Evolutionary conservation across 139 green algal species (phyloP).

Genomic region (Chlorella sp.): DNA sequence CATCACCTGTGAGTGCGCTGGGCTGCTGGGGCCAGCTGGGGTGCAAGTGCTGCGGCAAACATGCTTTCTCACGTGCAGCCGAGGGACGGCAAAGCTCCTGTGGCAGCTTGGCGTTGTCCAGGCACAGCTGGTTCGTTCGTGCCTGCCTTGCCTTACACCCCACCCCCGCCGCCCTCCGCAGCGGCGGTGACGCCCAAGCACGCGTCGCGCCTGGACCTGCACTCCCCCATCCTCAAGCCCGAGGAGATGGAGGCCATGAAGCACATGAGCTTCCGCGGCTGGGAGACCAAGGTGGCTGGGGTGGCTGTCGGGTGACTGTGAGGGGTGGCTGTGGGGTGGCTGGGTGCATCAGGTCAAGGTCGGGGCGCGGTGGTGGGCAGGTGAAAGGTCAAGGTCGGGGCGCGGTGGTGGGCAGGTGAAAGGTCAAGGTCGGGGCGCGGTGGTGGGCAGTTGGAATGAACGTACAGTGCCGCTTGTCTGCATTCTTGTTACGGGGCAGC

Average conservation of each 20-base stretch:
- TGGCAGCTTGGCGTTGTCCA: background rate
- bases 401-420: background rate
- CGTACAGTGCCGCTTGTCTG: background rate
- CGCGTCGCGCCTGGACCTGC: constrained; percentile 79
- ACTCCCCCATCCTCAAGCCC: constrained; percentile 83
- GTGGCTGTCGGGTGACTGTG: background rate
- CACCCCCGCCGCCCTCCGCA: background rate
- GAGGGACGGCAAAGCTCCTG: background rate
- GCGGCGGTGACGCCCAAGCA: constrained; percentile 57
- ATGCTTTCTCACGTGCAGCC: background rate
- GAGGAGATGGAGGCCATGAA: constrained; percentile 87
- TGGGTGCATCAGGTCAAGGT: no score
- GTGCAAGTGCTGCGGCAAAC: background rate
- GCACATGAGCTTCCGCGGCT: constrained; percentile 65
- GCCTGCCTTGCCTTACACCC: no score
- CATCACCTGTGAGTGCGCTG: constrained; percentile 55
- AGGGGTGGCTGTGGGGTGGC: background rate
- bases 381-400: background rate
- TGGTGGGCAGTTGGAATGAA: no score
- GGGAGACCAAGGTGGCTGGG: constrained; percentile 68
- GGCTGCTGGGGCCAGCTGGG: background rate
- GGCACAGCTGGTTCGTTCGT: background rate
- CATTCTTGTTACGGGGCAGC: no score
- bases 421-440: no score
- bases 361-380: no score